Base-by-base conservation (phyloP, 2,329 filamentous ascomycete species). In the Aspergillus fumigatiaffinis region DNA sequence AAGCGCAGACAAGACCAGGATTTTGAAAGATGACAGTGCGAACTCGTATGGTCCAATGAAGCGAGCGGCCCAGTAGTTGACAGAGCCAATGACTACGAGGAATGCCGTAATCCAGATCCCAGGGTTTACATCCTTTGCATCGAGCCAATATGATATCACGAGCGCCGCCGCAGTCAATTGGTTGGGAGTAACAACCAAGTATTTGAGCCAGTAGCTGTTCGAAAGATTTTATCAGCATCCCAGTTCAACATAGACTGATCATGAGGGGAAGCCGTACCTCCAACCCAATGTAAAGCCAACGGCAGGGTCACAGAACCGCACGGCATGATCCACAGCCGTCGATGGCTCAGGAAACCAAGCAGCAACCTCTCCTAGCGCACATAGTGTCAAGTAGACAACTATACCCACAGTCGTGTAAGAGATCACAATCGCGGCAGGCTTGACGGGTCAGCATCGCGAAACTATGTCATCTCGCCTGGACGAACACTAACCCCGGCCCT, bases 121-220 rank as follows among this genome's bases (percentile, higher is more conserved):
- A 0, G 89, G 87, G 67, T 92, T 92, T 58, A 92, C 79, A 46
- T 74, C 76, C 0, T 88, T 81, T 21, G 83, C 77, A 7, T 79
- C 72, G 8, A 89, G 76, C 91, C 91, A 95, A 66, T 86, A 91
- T 62, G 88, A 84, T 51, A 95, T 87, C 54, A 93, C 87, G 29
- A 94, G 75, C 8, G 89, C 83, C 9, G 84, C 85, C 41, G 91
- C 91, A 0, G 90, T 93, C 44, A 94, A 79, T 70, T 95, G 90
- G 68, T 93, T 94, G 1, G 91, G 90, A 1, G 89, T 92, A 48
- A 90, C 84, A 67, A 95, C 91, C 71, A 93, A 89, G 74, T 93
- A 94, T 68, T 84, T 92, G 73, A 87, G 81, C 83, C 84, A 89
- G 66, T 73, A 76, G 61, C 73, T 76, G 57, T 35, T 32, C 38